These are phyloP conservation scores for Blastocystis sp. DNA, from an alignment of 352 stramenopile species.

Conservation along the genomic window DNA sequence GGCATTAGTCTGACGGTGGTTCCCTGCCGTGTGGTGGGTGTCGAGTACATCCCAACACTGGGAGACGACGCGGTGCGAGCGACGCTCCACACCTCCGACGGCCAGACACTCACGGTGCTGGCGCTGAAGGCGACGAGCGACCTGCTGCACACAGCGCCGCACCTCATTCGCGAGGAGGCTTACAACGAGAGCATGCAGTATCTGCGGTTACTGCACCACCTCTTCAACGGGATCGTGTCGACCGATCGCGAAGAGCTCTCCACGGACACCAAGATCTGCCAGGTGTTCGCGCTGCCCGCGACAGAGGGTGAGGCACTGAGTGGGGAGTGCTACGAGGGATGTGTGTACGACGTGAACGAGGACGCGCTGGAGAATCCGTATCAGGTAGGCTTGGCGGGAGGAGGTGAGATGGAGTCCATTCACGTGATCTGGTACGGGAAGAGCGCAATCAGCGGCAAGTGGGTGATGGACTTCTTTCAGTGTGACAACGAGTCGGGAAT, in stretches of 20 bases:
- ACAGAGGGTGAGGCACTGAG: neutral
- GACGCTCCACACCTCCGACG: neutral
- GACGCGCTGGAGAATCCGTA: conserved; percentile 60
- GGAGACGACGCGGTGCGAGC: neutral
- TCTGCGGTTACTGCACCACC: neutral
- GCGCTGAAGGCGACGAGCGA: neutral
- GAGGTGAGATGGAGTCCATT: conserved; percentile 6
- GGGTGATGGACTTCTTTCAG: conserved; percentile 49
- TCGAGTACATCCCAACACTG: neutral
- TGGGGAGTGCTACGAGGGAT: conserved; percentile 34
- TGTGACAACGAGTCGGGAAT: conserved; percentile 7
- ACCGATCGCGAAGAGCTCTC: neutral
- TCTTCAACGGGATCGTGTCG: conserved; percentile 41
- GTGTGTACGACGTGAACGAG: conserved; percentile 30
- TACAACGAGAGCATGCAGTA: conserved; percentile 11
- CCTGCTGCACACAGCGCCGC: neutral
- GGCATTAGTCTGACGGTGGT: conserved; percentile 12
- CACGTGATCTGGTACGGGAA: conserved; percentile 23
- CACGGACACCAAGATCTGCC: neutral
- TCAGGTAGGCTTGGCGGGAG: neutral
- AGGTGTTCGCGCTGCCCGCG: neutral
- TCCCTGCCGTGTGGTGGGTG: conserved; percentile 8
- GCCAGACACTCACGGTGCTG: neutral
- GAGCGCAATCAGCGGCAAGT: conserved; percentile 8
- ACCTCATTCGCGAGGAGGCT: conserved; percentile 1